Evolutionary conservation across 1,284 basidiomycete genomes (phyloP).

Genomic region (Wolfiporia cocos): DNA sequence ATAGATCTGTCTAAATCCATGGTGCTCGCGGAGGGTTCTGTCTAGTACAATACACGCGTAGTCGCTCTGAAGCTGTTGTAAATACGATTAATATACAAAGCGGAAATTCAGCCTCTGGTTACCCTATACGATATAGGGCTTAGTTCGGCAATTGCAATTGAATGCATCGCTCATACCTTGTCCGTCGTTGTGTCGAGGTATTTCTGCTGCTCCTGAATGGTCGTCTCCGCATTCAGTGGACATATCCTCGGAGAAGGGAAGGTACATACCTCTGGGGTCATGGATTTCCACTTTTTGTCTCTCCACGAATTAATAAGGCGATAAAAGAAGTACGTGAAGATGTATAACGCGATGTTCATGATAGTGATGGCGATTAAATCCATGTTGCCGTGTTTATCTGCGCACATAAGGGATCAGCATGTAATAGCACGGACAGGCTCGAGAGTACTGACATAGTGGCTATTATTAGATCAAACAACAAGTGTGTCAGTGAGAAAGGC

Average conservation of each 20-base stretch:
- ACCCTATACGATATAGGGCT: constrained; percentile 22
- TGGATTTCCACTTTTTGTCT: constrained; percentile 45
- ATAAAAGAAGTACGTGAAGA: constrained; percentile 49
- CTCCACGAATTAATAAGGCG: constrained; percentile 41
- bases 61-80: too few species aligned
- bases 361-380: constrained; percentile 28
- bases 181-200: constrained; percentile 56
- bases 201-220: constrained; percentile 40
- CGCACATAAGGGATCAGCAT: not conserved
- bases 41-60: too few species aligned
- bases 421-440: not conserved
- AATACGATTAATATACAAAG: constrained; percentile 41
- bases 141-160: not conserved
- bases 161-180: constrained; percentile 15
- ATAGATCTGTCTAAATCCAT: too few species aligned
- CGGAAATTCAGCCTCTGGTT: constrained; percentile 54
- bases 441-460: constrained; percentile 38
- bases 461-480: constrained; percentile 10
- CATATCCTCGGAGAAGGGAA: not conserved
- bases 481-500: not conserved
- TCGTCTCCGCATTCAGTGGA: not conserved
- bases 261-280: constrained; percentile 40
- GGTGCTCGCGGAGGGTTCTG: too few species aligned
- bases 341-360: constrained; percentile 41
- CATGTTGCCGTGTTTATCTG: constrained; percentile 36